These are phyloP conservation scores for Psilocybe cubensis DNA, from an alignment of 768 basidiomycete species.

Conservation along the genomic window DNA sequence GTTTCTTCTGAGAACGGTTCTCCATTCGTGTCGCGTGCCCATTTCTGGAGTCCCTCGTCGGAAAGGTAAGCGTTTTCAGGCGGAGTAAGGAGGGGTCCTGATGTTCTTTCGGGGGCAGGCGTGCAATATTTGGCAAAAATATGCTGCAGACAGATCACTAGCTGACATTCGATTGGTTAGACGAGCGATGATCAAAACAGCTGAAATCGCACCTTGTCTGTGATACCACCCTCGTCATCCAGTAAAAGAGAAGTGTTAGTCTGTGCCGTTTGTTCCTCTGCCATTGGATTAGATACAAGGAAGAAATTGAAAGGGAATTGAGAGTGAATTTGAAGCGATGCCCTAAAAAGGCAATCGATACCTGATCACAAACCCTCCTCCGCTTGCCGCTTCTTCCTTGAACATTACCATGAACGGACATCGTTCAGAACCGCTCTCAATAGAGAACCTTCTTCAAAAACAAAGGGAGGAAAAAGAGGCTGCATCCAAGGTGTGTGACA, in stretches of 20 bases:
- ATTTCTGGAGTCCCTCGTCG: slow-evolving; percentile 66
- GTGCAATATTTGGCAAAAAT: slow-evolving; percentile 82
- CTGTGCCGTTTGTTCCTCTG: slow-evolving; percentile 5
- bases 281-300: slow-evolving; percentile 5
- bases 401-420: slow-evolving; percentile 47
- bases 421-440: slow-evolving; percentile 78
- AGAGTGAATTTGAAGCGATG: not conserved
- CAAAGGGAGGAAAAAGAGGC: slow-evolving; percentile 91
- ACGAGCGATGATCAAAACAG: not conserved
- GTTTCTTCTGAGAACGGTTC: slow-evolving; percentile 75
- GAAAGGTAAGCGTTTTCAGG: slow-evolving; percentile 61
- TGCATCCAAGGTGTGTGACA: slow-evolving; percentile 72
- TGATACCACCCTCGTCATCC: slow-evolving; percentile 72
- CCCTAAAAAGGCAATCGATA: slow-evolving; percentile 10
- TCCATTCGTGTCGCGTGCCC: slow-evolving; percentile 85
- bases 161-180: slow-evolving; percentile 35
- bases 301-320: not conserved
- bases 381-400: slow-evolving; percentile 6
- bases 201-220: slow-evolving; percentile 51
- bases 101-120: slow-evolving; percentile 34
- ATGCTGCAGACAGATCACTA: slow-evolving; percentile 71
- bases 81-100: slow-evolving; percentile 44
- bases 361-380: not conserved
- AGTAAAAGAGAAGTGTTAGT: slow-evolving; percentile 46
- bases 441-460: slow-evolving; percentile 83